phyloP scores from a whole-genome alignment of 495 filamentous ascomycete species.

The Cercophora scortea region DNA sequence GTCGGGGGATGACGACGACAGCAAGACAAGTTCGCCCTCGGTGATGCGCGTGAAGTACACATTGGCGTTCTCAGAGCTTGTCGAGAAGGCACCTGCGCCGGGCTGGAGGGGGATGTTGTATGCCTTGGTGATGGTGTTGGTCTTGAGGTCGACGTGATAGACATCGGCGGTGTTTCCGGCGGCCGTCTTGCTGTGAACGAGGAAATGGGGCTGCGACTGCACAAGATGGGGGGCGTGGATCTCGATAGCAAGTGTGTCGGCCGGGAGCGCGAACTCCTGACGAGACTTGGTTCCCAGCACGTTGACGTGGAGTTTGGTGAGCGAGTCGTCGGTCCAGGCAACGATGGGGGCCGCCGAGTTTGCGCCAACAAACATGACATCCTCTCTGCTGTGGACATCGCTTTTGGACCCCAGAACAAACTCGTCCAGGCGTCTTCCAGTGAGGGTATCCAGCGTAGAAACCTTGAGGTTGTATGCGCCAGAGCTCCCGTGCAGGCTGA shows the following conservation, averaged over 20 bases:
- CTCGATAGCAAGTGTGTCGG: conserved; percentile 56
- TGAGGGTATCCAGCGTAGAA: conserved; percentile 59
- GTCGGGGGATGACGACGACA: conserved; percentile 70
- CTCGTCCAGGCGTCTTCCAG: conserved; percentile 58
- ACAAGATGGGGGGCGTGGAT: conserved; percentile 66
- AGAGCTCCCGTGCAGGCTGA: conserved; percentile 62
- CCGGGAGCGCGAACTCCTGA: conserved; percentile 44
- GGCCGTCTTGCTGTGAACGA: conserved; percentile 72
- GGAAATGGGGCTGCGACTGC: conserved; percentile 67
- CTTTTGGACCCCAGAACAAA: conserved; percentile 60
- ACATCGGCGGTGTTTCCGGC: conserved; percentile 74
- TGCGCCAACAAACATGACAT: conserved; percentile 71
- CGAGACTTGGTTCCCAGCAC: conserved; percentile 65
- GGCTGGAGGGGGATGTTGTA: conserved; percentile 64
- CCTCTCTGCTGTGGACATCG: conserved; percentile 58
- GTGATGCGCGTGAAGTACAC: conserved; percentile 83
- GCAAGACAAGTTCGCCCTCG: conserved; percentile 57
- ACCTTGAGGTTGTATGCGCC: conserved; percentile 68
- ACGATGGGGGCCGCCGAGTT: conserved; percentile 79
- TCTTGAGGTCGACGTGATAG: conserved; percentile 69
- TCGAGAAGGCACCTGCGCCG: conserved; percentile 68
- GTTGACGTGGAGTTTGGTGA: conserved; percentile 67
- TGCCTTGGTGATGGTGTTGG: conserved; percentile 56
- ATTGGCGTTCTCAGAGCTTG: conserved; percentile 67
- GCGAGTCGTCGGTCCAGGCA: conserved; percentile 66